phyloP scores from a whole-genome alignment of 2,329 filamentous ascomycete species.

The Colletotrichum camelliae region DNA sequence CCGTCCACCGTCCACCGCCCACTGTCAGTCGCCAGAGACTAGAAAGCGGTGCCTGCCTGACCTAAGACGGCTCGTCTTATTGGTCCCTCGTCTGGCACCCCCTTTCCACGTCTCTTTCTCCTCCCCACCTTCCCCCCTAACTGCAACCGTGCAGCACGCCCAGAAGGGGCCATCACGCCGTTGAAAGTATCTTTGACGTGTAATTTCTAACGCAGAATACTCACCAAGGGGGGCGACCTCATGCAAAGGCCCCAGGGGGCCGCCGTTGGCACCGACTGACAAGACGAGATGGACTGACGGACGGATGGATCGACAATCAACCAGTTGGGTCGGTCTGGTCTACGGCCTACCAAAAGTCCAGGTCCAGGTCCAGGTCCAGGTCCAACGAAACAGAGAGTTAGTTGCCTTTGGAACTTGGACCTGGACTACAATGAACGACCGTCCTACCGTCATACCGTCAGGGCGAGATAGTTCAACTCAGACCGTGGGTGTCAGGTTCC shows the following conservation, averaged over 20 bases:
- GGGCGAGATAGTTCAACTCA: neutral
- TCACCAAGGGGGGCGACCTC: neutral
- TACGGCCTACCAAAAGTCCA: neutral
- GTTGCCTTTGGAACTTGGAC: neutral
- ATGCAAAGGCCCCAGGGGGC: conserved; percentile 1
- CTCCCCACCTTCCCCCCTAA: neutral
- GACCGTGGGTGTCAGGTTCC: conserved; percentile 11
- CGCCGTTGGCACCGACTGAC: neutral
- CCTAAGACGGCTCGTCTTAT: conserved; percentile 14
- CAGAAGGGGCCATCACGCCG: conserved; percentile 15
- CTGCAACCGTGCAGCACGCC: conserved; percentile 11
- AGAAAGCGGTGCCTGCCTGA: neutral
- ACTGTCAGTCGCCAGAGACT: neutral
- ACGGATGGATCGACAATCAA: neutral
- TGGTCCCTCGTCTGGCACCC: neutral
- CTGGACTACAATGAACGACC: neutral
- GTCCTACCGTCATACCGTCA: neutral
- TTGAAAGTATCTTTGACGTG: conserved; percentile 19
- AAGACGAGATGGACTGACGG: neutral
- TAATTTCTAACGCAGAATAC: conserved; percentile 10
- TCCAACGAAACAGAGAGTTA: neutral
- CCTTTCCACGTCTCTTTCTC: neutral
- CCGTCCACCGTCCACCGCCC: neutral
- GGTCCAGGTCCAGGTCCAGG: neutral
- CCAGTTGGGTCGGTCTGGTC: neutral